Evolutionary conservation across 495 filamentous ascomycete genomes (phyloP), one percentile per base, ranked within the genome.

Genomic region (Aspergillus diversus): DNA sequence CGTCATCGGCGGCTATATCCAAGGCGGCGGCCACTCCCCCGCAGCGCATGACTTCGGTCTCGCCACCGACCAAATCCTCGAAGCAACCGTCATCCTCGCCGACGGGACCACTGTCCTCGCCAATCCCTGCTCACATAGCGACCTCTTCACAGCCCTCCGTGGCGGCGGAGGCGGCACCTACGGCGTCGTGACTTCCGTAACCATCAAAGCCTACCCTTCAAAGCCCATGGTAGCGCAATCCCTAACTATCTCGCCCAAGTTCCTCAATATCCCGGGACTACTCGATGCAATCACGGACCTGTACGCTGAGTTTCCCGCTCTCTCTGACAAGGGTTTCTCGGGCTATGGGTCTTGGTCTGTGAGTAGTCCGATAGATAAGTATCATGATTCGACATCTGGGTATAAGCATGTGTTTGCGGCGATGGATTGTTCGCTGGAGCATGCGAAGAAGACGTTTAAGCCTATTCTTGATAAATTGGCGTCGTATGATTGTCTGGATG

Each of bases 131-230:
- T 70, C 76, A 55, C 81, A 88, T 63, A 46, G 81, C 0, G 86
- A 89, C 51, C 81, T 88, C 17, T 89, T 86, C 73, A 86, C 76
- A 9, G 80, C 80, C 3, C 66, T 87, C 33, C 77, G 85, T 3
- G 65, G 69, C 52, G 74, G 74, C 9, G 83, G 83, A 6, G 72
- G 71, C 7, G 80, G 81, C n/a, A 83, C 74, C 43, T 85, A 80
- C 58, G 82, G 76, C 31, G 74, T 84, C 15, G 77, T 83, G 13
- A 57, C 79, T 33, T 75, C 71, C 31, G 68, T 76, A 33, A 80
- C 76, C 5, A 60, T 81, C 54, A 79, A 80, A 63, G 73, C 74
- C 6, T 75, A 78, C 64, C 73, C 79, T 5, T 60, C 61, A 2
- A 61, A 64, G 7, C 61, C 61, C 17, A 48, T 71, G 0, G 54